Evolutionary conservation across 352 stramenopile species (phyloP), one percentile per base, ranked within the genome.

Genomic region (Globisporangium sylvaticum): DNA sequence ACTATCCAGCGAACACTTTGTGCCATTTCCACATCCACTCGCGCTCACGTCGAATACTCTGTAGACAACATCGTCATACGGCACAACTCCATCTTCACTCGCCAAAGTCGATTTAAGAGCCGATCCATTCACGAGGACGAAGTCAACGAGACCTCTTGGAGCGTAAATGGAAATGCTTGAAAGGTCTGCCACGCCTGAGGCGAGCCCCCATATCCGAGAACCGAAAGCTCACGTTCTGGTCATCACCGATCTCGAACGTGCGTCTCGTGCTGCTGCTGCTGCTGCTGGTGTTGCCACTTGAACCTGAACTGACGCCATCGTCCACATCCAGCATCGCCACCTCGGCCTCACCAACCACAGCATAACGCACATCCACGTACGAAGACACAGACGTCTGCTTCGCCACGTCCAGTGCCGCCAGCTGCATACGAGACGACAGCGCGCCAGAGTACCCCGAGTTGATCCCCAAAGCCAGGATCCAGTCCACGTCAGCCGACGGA

Each of bases 201-300:
- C 72, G 4, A 85, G 56, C 0, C 71, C 71, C 76, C 37, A 84
- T 62, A 0, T 80, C 54, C 2, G 69, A 56, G 1, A 88, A 48
- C 18, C 62, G 61, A 18, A 88, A 79, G 0, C 66, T 76, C 8
- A 84, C 66, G 48, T 70, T 83, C 58, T 84, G 69, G 59, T 86
- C 74, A 15, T 88, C 76, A 4, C 20, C 37, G 10, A 85, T 64
- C 46, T 76, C 62, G 31, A 87, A 83, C 0, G 59, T 62, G 5
- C 72, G 65, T 20, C 31, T 24, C 44, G 58, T 42, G 18, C 0
- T 20, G 12, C 12, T 58, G 24, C 12, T 58, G 24, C 2, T 37
- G 25, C 50, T 24, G 12, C 22, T 39, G 20, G 14, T 22, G 25
- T 7, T 58, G 6, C 20, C 29, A n/a, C 25, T 10, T 60, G 48